Conservation (phyloP, 176 grass and related monocot species). For the Ampelocalamus luodianensis region DNA sequence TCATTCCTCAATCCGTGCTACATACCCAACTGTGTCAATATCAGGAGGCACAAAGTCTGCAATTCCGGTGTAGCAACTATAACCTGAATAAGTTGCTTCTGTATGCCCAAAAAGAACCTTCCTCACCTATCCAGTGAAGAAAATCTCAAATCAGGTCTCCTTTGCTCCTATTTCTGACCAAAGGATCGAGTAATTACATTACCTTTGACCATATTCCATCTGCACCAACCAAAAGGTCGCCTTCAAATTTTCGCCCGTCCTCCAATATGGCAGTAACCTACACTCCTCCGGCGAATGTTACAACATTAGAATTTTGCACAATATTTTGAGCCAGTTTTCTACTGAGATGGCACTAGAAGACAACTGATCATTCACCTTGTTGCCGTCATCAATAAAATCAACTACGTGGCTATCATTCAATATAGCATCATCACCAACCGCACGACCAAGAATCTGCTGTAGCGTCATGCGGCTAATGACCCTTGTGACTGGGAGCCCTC, state of each 20-base stretch:
- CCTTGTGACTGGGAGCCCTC: conserved; percentile 93
- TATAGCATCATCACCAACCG: conserved; percentile 72
- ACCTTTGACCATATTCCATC: conserved; percentile 99
- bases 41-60: conserved; percentile 94
- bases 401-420: conserved; percentile 84
- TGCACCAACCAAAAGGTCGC: conserved; percentile 92
- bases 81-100: conserved; percentile 86
- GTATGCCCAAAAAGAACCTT: conserved; percentile 70
- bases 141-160: conserved; percentile 32
- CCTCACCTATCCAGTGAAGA: conserved; percentile 69
- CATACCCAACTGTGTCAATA: conserved; percentile 97
- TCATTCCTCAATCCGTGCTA: conserved; percentile 17
- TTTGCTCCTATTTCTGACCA: conserved; percentile 29
- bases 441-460: conserved; percentile 88
- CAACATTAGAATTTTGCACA: not conserved
- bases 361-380: conserved; percentile 59
- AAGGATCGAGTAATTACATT: conserved; percentile 20
- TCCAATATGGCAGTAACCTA: conserved; percentile 90
- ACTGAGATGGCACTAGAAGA: not conserved
- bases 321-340: not conserved
- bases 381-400: conserved; percentile 82
- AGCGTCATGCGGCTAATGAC: conserved; percentile 97
- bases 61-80: conserved; percentile 98
- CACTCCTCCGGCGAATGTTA: not conserved
- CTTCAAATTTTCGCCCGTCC: conserved; percentile 87